phyloP scores from a whole-genome alignment of 73 alveolate species.

The Diophrys appendiculata region DNA sequence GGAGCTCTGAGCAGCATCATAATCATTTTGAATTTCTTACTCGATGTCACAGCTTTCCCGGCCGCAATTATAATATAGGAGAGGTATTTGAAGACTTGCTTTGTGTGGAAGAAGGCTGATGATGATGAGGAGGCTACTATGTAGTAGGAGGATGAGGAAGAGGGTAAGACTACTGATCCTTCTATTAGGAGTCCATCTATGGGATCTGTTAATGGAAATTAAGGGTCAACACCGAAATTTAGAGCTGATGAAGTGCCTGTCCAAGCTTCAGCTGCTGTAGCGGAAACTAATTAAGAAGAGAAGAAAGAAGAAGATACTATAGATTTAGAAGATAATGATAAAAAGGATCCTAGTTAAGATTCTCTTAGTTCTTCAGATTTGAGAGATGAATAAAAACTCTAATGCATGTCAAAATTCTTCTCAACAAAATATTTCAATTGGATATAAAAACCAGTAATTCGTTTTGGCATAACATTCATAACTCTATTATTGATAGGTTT shows the following conservation, averaged over 20 bases:
- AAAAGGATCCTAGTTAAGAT: too few relatives aligned
- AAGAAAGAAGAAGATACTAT: neutral
- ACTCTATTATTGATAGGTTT: neutral
- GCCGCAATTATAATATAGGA: slow-evolving; percentile 9
- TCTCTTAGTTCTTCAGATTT: too few relatives aligned
- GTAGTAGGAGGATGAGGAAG: too few relatives aligned
- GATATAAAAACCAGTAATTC: neutral
- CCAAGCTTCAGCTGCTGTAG: neutral
- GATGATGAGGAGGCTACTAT: neutral
- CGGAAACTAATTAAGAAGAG: neutral
- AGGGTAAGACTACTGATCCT: too few relatives aligned
- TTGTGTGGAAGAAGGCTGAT: neutral
- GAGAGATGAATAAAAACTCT: neutral
- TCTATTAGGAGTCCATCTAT: too few relatives aligned
- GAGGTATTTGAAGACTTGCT: slow-evolving; percentile 9
- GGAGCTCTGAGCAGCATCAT: slow-evolving; percentile 27
- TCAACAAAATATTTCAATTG: too few relatives aligned
- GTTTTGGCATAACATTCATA: neutral
- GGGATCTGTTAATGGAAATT: too few relatives aligned
- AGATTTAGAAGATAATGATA: neutral
- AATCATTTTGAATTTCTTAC: slow-evolving; percentile 16
- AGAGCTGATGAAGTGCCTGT: too few relatives aligned
- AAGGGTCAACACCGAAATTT: too few relatives aligned
- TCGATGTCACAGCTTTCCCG: slow-evolving; percentile 27
- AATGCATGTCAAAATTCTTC: neutral